Conservation (phyloP, 768 basidiomycete genomes). For the Lyophyllum semitale region DNA sequence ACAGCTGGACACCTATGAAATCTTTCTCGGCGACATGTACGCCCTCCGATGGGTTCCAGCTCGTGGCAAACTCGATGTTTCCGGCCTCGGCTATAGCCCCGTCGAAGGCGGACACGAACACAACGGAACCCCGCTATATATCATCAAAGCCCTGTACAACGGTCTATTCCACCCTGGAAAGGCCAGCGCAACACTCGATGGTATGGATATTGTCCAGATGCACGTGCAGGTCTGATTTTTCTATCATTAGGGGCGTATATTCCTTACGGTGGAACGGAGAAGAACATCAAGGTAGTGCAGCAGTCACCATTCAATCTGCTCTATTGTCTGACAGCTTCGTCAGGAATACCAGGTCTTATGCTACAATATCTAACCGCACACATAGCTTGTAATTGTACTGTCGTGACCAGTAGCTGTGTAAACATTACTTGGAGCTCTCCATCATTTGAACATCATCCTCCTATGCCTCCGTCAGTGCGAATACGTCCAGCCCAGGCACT, state of each 20-base stretch:
- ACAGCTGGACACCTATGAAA: conserved; percentile 64
- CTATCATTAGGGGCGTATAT: conserved; percentile 56
- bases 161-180: conserved; percentile 66
- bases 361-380: conserved; percentile 24
- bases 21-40: conserved; percentile 62
- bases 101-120: conserved; percentile 72
- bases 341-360: conserved; percentile 41
- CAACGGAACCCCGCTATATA: conserved; percentile 59
- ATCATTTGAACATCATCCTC: too few species aligned
- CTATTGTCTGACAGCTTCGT: background rate
- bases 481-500: too few species aligned
- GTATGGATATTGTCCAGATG: conserved; percentile 25
- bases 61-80: conserved; percentile 46
- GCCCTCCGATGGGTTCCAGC: conserved; percentile 60
- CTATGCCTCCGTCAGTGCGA: too few species aligned
- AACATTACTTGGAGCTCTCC: too few species aligned
- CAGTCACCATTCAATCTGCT: background rate
- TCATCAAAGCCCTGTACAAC: conserved; percentile 59
- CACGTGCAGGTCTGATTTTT: background rate
- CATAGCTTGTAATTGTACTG: too few species aligned
- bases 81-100: conserved; percentile 45
- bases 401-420: too few species aligned
- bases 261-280: conserved; percentile 52
- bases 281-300: conserved; percentile 46
- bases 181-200: conserved; percentile 52